A percentile compares a stretch with the other conserved stretches of the same genome.
Conservation (phyloP, 306 rosid genomes). For the Vicia faba region DNA sequence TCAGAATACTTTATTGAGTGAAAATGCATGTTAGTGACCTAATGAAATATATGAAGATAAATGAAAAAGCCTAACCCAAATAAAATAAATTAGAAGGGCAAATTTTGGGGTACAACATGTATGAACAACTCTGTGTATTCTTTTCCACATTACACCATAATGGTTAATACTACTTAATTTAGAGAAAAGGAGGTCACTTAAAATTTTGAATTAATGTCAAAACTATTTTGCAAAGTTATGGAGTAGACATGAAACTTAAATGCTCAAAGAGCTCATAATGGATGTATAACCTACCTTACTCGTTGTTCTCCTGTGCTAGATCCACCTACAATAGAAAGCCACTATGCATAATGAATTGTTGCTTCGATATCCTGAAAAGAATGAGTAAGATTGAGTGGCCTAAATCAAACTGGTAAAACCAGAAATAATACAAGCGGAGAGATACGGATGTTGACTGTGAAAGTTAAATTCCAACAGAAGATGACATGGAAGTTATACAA, state of each 20-base stretch:
- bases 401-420: too few species aligned
- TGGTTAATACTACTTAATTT: background rate
- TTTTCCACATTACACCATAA: background rate
- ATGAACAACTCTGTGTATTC: background rate
- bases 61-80: too few species aligned
- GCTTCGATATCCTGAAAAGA: conserved; percentile 92
- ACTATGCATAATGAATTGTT: conserved; percentile 98
- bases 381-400: conserved; percentile 44
- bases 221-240: background rate
- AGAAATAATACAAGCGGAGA: too few species aligned
- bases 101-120: too few species aligned
- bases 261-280: conserved; percentile 12
- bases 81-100: too few species aligned
- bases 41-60: too few species aligned
- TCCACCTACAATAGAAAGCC: conserved; percentile 98
- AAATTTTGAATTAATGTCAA: background rate
- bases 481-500: background rate
- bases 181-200: background rate
- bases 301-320: conserved; percentile 91
- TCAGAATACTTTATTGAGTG: too few species aligned
- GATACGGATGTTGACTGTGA: conserved; percentile 19
- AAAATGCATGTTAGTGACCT: too few species aligned
- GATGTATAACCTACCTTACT: conserved; percentile 56
- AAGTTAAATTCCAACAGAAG: conserved; percentile 21
- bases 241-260: conserved; percentile 10